Evolutionary conservation across 768 basidiomycete genomes (phyloP), one percentile per base, ranked within the genome.

Genomic region (Tulasnella calospora): DNA sequence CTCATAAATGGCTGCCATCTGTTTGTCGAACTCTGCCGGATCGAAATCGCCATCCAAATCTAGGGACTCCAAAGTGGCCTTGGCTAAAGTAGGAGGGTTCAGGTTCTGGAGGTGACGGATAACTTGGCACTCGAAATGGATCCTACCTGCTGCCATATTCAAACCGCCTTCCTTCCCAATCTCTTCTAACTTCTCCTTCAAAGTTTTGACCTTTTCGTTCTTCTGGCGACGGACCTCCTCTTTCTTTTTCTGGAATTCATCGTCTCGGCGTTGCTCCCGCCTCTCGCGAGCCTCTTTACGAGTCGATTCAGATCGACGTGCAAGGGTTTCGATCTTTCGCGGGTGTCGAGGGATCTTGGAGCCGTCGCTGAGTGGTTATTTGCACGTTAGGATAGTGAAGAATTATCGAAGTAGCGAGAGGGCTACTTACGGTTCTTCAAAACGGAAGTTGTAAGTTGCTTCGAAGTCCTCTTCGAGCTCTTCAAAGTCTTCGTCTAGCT

Each of bases 381-480:
- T 44, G 71, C 67, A 81, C 81, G 38, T 82, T 83, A 12, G 47
- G 79, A 17, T 79, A 73, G 57, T 46, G 0, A 57, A 61, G 6
- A n/a, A 46, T 13, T 21, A 23, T 40, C 79, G 41, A 30, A 5
- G 61, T 30, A 30, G 30, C 73, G 41, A n/a, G 69, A 33, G 35
- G 51, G 8, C 23, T 12, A 90, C 95, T 82, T 82, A 95, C 90
- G 94, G 93, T 84, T 99, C 97, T 84, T 99, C 97, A 83, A 95
- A 99, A 75, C 98, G 91, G 86, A 98, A 98, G 84, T 99, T 99
- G 85, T 98, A 99, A 21, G 93, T 93, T n/a, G 90, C 90, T 85
- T 99, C 98, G 81, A 98, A 99, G 67, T 90, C 89, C 38, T 98
- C 96, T 7, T 91, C 93, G 80, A 94, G 90, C 67, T 97, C 94